Conservation (phyloP, 2,329 filamentous ascomycete genomes). For the Fusarium cicatricum region DNA sequence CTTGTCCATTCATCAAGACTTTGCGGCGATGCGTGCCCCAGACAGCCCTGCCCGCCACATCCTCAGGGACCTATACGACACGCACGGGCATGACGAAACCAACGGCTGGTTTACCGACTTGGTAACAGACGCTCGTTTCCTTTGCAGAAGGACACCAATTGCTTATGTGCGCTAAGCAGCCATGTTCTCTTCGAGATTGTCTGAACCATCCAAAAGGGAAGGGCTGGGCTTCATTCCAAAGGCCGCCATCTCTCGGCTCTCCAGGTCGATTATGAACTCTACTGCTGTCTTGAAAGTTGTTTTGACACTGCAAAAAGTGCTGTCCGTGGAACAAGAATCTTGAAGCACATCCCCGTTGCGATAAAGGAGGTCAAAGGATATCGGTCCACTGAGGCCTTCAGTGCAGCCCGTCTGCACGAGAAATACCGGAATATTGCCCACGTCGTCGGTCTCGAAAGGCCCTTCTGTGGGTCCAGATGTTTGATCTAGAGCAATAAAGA, state of each 20-base stretch:
- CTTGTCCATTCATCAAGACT: not conserved
- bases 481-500: conserved; percentile 1
- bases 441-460: not conserved
- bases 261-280: not conserved
- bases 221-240: not conserved
- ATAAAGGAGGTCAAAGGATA: not conserved
- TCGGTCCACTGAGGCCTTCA: not conserved
- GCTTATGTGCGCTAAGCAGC: too few species aligned
- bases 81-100: not conserved
- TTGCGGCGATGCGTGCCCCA: not conserved
- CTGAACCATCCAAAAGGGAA: not conserved
- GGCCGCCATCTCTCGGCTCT: not conserved
- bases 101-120: conserved; percentile 5
- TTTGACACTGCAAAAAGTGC: not conserved
- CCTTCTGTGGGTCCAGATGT: not conserved
- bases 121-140: not conserved
- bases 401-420: not conserved
- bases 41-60: not conserved
- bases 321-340: not conserved
- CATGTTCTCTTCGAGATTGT: not conserved
- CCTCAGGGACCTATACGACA: not conserved
- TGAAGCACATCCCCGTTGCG: not conserved
- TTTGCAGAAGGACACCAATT: not conserved
- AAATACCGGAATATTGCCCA: not conserved
- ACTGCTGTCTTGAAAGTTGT: not conserved